A percentile compares a stretch with the other conserved stretches of the same genome.
Conservation (phyloP, 2,329 filamentous ascomycete species). For the Colletotrichum camelliae region DNA sequence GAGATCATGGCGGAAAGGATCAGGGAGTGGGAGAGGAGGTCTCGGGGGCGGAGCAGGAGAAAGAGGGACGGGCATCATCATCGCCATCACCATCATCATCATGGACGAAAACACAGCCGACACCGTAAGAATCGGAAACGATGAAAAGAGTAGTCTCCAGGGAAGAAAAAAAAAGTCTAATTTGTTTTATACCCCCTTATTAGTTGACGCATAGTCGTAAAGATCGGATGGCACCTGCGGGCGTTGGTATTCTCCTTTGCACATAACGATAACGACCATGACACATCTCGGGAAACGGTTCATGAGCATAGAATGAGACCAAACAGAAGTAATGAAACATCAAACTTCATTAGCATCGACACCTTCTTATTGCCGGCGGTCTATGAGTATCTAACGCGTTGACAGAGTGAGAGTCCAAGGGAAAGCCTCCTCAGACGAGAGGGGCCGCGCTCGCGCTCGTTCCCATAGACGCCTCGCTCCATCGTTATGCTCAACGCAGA, state of each 20-base stretch:
- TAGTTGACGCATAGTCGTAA: background rate
- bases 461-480: background rate
- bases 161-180: background rate
- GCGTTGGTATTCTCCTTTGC: background rate
- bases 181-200: background rate
- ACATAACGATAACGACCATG: background rate
- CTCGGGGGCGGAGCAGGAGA: background rate
- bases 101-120: background rate
- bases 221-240: background rate
- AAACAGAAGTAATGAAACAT: background rate
- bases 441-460: background rate
- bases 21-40: background rate
- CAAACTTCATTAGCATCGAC: slow-evolving; percentile 19
- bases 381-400: slow-evolving; percentile 22
- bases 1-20: background rate
- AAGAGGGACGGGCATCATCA: background rate
- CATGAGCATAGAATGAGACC: background rate
- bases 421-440: background rate
- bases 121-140: background rate
- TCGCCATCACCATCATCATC: background rate
- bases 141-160: background rate
- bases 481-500: slow-evolving; percentile 16
- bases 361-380: slow-evolving; percentile 18
- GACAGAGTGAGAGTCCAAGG: background rate
- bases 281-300: background rate